phyloP scores from a whole-genome alignment of 768 basidiomycete genomes.

The Russula olivacea region DNA sequence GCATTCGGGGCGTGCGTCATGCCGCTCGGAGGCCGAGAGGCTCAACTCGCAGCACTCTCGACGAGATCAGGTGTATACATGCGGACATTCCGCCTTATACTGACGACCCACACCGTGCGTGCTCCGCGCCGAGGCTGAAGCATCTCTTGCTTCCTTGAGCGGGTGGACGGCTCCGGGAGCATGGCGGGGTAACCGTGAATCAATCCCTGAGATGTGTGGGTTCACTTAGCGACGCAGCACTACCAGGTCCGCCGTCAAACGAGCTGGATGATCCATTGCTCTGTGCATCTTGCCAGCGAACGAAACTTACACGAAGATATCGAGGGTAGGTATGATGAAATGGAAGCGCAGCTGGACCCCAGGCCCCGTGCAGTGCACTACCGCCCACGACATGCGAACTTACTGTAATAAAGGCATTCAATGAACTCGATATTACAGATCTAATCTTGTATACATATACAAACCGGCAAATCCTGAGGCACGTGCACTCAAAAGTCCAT shows the following conservation, averaged over 20 bases:
- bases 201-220: slow-evolving; percentile 86
- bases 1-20: slow-evolving; percentile 35
- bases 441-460: slow-evolving; percentile 9
- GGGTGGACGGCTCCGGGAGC: slow-evolving; percentile 44
- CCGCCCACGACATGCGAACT: no score
- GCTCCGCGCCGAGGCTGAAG: slow-evolving; percentile 71
- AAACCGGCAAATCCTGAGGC: slow-evolving; percentile 7
- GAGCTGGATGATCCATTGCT: slow-evolving; percentile 29
- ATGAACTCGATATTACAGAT: slow-evolving; percentile 8
- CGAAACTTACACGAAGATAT: slow-evolving; percentile 80
- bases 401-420: no score
- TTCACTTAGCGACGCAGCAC: slow-evolving; percentile 53
- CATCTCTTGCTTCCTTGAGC: slow-evolving; percentile 45
- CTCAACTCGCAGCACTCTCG: slow-evolving; percentile 52
- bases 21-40: slow-evolving; percentile 31
- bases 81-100: slow-evolving; percentile 73
- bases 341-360: slow-evolving; percentile 43
- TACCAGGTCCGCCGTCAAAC: slow-evolving; percentile 40
- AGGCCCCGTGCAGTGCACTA: no score
- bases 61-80: slow-evolving; percentile 87
- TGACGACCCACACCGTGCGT: slow-evolving; percentile 68
- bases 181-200: slow-evolving; percentile 83
- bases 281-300: slow-evolving; percentile 68
- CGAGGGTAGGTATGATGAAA: slow-evolving; percentile 55
- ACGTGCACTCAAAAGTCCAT: slow-evolving; percentile 26